These are phyloP conservation scores for Penicillium lividum DNA, from an alignment of 495 filamentous ascomycete genomes.

Conservation along the genomic window DNA sequence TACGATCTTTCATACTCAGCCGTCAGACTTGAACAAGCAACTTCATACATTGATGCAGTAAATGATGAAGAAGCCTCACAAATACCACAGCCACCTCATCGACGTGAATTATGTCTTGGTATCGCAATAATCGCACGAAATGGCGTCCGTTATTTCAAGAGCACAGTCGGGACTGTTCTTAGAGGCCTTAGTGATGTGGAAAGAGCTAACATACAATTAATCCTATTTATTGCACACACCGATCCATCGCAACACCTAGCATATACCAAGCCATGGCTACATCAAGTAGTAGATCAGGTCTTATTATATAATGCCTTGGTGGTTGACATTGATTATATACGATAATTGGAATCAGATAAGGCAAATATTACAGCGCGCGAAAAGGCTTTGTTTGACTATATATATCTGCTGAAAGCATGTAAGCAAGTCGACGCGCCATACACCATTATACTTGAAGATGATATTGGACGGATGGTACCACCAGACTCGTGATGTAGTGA, in stretches of 20 bases:
- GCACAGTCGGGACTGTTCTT: slow-evolving; percentile 49
- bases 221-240: slow-evolving; percentile 51
- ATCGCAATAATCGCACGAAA: slow-evolving; percentile 23
- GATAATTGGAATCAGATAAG: background rate
- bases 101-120: slow-evolving; percentile 21
- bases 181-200: slow-evolving; percentile 46
- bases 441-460: slow-evolving; percentile 54
- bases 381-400: slow-evolving; percentile 7
- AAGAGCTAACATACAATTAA: slow-evolving; percentile 42
- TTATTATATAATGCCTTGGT: slow-evolving; percentile 39
- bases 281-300: slow-evolving; percentile 44
- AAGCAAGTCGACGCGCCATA: slow-evolving; percentile 36
- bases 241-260: slow-evolving; percentile 46
- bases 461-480: slow-evolving; percentile 55
- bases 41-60: background rate
- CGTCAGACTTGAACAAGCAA: slow-evolving; percentile 1
- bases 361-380: slow-evolving; percentile 9
- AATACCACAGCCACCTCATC: too few relatives aligned
- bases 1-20: background rate
- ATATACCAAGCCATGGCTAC: slow-evolving; percentile 47
- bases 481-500: slow-evolving; percentile 39
- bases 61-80: too few relatives aligned
- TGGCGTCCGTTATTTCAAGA: slow-evolving; percentile 40
- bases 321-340: slow-evolving; percentile 1
- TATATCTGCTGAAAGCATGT: slow-evolving; percentile 41